These are phyloP conservation scores for Colletotrichum sp. DNA, from an alignment of 2,329 filamentous ascomycete genomes.

Conservation along the genomic window DNA sequence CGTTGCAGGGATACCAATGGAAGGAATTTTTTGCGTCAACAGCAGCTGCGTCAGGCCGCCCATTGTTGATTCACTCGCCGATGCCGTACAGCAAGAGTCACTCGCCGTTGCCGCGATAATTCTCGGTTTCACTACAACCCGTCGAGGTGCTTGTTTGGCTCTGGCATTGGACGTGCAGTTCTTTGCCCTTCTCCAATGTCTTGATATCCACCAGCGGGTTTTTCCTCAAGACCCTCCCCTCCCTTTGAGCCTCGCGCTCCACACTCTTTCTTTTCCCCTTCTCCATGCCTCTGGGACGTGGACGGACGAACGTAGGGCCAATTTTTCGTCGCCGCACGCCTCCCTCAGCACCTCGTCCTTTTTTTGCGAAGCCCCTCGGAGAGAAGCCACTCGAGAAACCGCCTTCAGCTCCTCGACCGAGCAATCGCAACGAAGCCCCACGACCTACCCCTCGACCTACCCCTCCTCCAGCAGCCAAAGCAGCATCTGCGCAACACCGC, in stretches of 20 bases:
- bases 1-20: not conserved
- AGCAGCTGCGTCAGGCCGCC: not conserved
- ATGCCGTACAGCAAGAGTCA: not conserved
- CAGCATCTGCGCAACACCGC: not conserved
- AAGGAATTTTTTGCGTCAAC: not conserved
- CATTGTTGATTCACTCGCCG: constrained; percentile 1
- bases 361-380: not conserved
- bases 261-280: not conserved
- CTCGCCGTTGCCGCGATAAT: not conserved
- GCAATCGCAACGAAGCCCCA: not conserved
- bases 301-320: not conserved
- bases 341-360: not conserved
- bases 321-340: not conserved
- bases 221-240: not conserved
- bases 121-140: not conserved
- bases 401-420: not conserved
- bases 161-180: not conserved
- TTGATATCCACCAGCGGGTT: constrained; percentile 16
- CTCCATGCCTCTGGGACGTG: constrained; percentile 1
- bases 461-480: not conserved
- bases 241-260: constrained; percentile 7
- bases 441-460: not conserved
- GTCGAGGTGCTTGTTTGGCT: not conserved
- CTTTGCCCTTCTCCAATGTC: constrained; percentile 1
- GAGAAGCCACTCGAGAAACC: not conserved